Evolutionary conservation across 805 yeast species (phyloP).

Genomic region (Candida arabinofermentans): DNA sequence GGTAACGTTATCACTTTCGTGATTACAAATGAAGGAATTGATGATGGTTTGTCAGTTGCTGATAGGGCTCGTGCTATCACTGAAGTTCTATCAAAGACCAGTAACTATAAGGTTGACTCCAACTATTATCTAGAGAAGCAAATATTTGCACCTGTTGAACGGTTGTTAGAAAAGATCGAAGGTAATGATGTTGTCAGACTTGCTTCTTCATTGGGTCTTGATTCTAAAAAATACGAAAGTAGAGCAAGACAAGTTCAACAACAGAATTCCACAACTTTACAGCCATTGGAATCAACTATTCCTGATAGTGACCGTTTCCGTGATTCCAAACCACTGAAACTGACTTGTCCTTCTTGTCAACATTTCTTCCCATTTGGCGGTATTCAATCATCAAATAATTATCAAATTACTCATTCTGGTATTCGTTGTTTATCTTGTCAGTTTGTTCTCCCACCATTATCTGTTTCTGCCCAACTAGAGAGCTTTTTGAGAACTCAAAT

Average conservation of each 20-base stretch:
- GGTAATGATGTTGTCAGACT: slow-evolving; percentile 80
- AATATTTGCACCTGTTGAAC: slow-evolving; percentile 83
- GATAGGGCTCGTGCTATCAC: slow-evolving; percentile 81
- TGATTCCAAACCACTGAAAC: slow-evolving; percentile 48
- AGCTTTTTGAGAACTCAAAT: slow-evolving; percentile 64
- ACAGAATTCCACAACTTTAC: slow-evolving; percentile 39
- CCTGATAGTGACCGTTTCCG: slow-evolving; percentile 81
- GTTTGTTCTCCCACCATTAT: slow-evolving; percentile 44
- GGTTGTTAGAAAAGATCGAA: slow-evolving; percentile 79
- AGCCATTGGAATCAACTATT: slow-evolving; percentile 77
- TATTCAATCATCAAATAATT: slow-evolving; percentile 56
- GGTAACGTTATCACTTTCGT: slow-evolving; percentile 89
- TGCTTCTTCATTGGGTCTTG: slow-evolving; percentile 75
- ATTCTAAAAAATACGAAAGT: slow-evolving; percentile 55
- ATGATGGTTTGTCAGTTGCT: slow-evolving; percentile 45
- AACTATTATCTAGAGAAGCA: slow-evolving; percentile 83
- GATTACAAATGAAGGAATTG: slow-evolving; percentile 47
- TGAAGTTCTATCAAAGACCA: slow-evolving; percentile 57
- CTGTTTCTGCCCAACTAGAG: slow-evolving; percentile 72
- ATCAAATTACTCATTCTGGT: slow-evolving; percentile 64
- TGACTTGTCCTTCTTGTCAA: slow-evolving; percentile 62
- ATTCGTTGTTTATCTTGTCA: slow-evolving; percentile 64
- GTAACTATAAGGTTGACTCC: slow-evolving; percentile 63
- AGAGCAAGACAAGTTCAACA: slow-evolving; percentile 38
- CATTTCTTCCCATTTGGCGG: slow-evolving; percentile 68